Conservation (phyloP, 1,284 basidiomycete species). For the Pascua guehoae region DNA sequence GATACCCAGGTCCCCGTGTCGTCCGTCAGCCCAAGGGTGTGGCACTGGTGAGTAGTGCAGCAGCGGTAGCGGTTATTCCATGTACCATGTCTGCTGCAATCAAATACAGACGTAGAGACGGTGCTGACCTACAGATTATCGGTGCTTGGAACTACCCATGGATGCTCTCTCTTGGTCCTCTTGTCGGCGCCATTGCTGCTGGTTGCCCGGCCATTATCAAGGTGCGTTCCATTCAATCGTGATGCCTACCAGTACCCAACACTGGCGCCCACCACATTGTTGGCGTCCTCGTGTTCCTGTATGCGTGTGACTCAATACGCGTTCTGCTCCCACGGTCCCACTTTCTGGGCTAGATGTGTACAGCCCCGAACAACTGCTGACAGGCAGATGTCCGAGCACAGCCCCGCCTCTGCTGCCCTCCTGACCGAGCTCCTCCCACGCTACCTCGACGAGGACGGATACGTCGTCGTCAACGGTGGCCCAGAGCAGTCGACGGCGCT, state of each 20-base stretch:
- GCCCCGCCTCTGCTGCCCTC: conserved; percentile 62
- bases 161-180: conserved; percentile 55
- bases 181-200: conserved; percentile 75
- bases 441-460: conserved; percentile 73
- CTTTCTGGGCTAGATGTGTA: neutral
- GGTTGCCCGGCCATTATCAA: conserved; percentile 73
- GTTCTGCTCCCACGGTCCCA: neutral
- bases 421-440: conserved; percentile 70
- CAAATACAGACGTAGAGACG: neutral
- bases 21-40: conserved; percentile 74
- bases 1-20: conserved; percentile 60
- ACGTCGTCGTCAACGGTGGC: conserved; percentile 70
- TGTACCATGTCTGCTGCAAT: too few species aligned
- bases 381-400: conserved; percentile 66
- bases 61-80: too few species aligned
- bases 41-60: conserved; percentile 55
- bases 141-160: conserved; percentile 57
- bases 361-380: conserved; percentile 4
- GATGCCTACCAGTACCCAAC: too few species aligned
- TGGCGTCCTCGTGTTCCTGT: neutral
- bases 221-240: conserved; percentile 19
- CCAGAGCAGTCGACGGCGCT: conserved; percentile 71
- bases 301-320: neutral
- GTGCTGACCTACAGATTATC: conserved; percentile 35
- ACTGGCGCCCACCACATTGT: too few species aligned